Percentiles rank a stretch among this genome's conserved stretches.
These are phyloP conservation scores for Halophytophthora batemanensis DNA, from an alignment of 352 stramenopile genomes.

Conservation along the genomic window DNA sequence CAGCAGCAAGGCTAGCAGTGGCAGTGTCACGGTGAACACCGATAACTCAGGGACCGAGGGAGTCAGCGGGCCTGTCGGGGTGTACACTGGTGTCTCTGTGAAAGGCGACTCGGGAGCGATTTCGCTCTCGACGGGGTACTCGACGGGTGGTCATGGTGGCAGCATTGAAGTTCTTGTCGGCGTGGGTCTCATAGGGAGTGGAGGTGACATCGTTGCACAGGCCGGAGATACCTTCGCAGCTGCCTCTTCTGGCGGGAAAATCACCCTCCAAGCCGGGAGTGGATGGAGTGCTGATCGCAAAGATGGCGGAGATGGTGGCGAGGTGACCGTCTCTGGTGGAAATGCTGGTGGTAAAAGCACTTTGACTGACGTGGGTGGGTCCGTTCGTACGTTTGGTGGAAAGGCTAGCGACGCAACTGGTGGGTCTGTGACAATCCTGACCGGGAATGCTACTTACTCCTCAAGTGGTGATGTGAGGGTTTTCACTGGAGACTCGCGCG, in stretches of 20 bases:
- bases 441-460: slow-evolving; percentile 51
- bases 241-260: slow-evolving; percentile 40
- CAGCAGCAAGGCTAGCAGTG: slow-evolving; percentile 66
- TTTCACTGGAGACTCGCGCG: slow-evolving; percentile 40
- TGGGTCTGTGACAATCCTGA: slow-evolving; percentile 44
- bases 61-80: slow-evolving; percentile 65
- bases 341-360: slow-evolving; percentile 44
- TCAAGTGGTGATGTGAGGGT: slow-evolving; percentile 66
- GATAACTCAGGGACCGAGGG: slow-evolving; percentile 70
- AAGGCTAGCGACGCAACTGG: slow-evolving; percentile 50
- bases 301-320: slow-evolving; percentile 64
- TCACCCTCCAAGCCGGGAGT: slow-evolving; percentile 41
- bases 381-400: slow-evolving; percentile 41
- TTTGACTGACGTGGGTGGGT: slow-evolving; percentile 44
- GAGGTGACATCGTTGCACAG: slow-evolving; percentile 62
- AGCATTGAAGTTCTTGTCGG: slow-evolving; percentile 67
- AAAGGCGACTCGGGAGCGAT: slow-evolving; percentile 70
- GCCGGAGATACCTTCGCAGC: slow-evolving; percentile 57
- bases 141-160: slow-evolving; percentile 55
- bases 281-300: slow-evolving; percentile 44
- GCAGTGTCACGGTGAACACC: slow-evolving; percentile 70
- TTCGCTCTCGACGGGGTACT: slow-evolving; percentile 60
- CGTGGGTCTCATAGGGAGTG: slow-evolving; percentile 38
- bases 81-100: slow-evolving; percentile 55
- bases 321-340: slow-evolving; percentile 62